Conservation (phyloP, 2,329 filamentous ascomycete genomes). For the Trichoderma sp. region DNA sequence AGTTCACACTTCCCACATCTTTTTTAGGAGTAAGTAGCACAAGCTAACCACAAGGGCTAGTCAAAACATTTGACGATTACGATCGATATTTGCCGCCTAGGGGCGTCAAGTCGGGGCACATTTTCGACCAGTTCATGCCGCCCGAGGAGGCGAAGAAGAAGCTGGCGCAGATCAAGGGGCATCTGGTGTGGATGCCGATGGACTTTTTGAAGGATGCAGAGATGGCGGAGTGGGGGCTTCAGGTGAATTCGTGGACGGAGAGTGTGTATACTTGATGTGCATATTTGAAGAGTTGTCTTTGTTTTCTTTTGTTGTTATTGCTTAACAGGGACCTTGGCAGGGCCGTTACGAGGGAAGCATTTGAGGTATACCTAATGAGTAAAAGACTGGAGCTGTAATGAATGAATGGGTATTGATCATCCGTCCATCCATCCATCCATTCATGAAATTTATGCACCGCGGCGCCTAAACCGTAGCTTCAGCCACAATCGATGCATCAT, state of each 20-base stretch:
- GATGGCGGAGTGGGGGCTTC: conserved; percentile 86
- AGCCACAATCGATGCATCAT: neutral
- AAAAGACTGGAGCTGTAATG: neutral
- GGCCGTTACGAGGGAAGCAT: neutral
- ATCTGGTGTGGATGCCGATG: conserved; percentile 94
- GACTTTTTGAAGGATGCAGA: conserved; percentile 78
- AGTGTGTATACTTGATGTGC: conserved; percentile 70
- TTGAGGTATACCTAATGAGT: neutral
- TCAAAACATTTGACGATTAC: conserved; percentile 89
- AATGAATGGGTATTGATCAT: neutral
- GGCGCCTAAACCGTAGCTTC: neutral
- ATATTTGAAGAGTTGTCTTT: neutral
- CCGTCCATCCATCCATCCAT: neutral
- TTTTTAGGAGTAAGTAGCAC: conserved; percentile 45
- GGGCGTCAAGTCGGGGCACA: conserved; percentile 76
- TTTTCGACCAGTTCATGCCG: conserved; percentile 77
- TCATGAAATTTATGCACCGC: neutral
- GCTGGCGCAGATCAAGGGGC: conserved; percentile 76
- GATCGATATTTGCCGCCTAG: conserved; percentile 70
- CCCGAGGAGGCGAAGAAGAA: conserved; percentile 70
- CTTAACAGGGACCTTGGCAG: neutral
- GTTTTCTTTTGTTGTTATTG: neutral
- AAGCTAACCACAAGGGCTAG: conserved; percentile 36
- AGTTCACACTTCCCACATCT: conserved; percentile 27
- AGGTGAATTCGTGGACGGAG: conserved; percentile 84